Percentiles rank a stretch among this genome's conserved stretches.
Conservation (phyloP, 225 moss, liverwort and hornwort species). For the Physcomitrium patens region DNA sequence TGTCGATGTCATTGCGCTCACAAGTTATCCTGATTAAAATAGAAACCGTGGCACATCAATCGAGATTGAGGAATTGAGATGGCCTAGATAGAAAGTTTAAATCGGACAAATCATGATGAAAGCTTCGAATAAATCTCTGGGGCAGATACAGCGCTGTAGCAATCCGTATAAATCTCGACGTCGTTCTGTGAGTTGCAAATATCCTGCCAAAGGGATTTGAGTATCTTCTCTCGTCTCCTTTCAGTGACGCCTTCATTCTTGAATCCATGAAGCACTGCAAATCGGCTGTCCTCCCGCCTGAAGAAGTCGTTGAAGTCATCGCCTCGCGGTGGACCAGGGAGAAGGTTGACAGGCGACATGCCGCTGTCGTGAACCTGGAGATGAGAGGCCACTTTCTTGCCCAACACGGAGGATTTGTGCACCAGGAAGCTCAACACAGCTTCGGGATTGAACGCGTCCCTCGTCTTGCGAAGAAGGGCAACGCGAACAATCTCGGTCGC, state of each 20-base stretch:
- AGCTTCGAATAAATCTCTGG: no score
- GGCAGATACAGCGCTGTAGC: not conserved
- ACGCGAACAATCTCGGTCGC: constrained; percentile 64
- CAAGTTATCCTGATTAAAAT: no score
- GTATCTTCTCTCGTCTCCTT: constrained; percentile 17
- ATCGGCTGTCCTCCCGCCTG: constrained; percentile 17
- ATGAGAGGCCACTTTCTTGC: constrained; percentile 52
- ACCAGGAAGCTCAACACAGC: constrained; percentile 48
- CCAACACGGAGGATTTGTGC: constrained; percentile 47
- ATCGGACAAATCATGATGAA: no score
- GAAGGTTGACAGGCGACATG: constrained; percentile 30
- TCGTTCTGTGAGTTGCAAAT: constrained; percentile 42
- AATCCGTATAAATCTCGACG: constrained; percentile 45
- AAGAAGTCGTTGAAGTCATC: constrained; percentile 18
- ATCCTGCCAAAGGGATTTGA: constrained; percentile 20
- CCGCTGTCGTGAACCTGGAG: constrained; percentile 46
- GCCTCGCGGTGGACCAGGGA: constrained; percentile 16
- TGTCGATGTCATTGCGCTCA: no score
- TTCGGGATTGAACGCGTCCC: constrained; percentile 28
- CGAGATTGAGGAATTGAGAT: no score
- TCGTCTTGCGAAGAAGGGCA: constrained; percentile 41
- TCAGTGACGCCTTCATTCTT: constrained; percentile 1
- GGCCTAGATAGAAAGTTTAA: no score
- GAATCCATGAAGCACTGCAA: constrained; percentile 51
- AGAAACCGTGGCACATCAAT: no score